Conservation (phyloP, 2,329 filamentous ascomycete genomes). For the Pseudogymnoascus sp. region DNA sequence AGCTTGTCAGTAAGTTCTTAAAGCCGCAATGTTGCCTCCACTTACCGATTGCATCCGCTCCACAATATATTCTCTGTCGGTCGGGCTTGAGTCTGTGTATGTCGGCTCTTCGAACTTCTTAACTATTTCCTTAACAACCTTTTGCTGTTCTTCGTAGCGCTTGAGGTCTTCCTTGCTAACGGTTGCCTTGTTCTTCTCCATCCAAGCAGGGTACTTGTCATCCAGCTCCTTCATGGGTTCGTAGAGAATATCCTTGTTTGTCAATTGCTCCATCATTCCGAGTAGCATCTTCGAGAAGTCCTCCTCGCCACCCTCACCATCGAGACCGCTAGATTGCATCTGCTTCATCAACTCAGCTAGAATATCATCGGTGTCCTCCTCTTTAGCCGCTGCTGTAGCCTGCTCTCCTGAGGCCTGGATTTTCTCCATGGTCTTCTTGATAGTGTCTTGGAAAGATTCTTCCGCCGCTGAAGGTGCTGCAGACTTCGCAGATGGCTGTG, state of each 20-base stretch:
- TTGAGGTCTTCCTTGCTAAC: conserved; percentile 64
- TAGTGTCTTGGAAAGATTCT: conserved; percentile 81
- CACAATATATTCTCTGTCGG: conserved; percentile 85
- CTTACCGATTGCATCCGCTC: conserved; percentile 95
- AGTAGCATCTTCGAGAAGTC: conserved; percentile 92
- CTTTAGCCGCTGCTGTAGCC: conserved; percentile 68
- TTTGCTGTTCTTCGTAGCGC: conserved; percentile 73
- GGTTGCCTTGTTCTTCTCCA: conserved; percentile 64
- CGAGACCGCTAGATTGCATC: conserved; percentile 58
- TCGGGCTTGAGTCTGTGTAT: conserved; percentile 74
- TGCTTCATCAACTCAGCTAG: conserved; percentile 89
- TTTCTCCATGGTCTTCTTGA: conserved; percentile 87
- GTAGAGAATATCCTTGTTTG: conserved; percentile 95
- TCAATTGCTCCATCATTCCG: conserved; percentile 98
- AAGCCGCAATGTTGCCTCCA: conserved; percentile 13
- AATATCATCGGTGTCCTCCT: conserved; percentile 65
- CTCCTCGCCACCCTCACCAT: conserved; percentile 58
- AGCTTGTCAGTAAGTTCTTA: conserved; percentile 16
- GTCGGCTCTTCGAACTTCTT: conserved; percentile 73
- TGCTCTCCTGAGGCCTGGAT: conserved; percentile 86
- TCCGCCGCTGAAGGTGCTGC: conserved; percentile 35
- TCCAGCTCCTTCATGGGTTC: conserved; percentile 97
- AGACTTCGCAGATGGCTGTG: conserved; percentile 19
- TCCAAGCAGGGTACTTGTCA: conserved; percentile 86
- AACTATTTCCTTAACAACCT: conserved; percentile 77